These are phyloP conservation scores for Jackrogersella multiformis DNA, from an alignment of 495 filamentous ascomycete genomes.

Conservation along the genomic window DNA sequence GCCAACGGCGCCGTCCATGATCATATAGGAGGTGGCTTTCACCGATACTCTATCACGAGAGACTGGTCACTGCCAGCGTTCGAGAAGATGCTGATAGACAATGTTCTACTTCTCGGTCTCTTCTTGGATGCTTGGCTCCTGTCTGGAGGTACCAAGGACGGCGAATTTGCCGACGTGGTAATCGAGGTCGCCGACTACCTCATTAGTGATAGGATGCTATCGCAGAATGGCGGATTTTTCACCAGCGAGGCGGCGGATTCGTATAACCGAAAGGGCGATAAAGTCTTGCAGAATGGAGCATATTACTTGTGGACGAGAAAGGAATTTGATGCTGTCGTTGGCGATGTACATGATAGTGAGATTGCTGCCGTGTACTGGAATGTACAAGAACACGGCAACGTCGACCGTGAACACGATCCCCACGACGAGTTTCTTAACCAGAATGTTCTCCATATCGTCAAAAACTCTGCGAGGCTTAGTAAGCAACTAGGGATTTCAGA, in stretches of 20 bases:
- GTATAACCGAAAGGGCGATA: constrained; percentile 75
- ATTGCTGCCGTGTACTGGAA: constrained; percentile 88
- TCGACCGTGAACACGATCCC: constrained; percentile 82
- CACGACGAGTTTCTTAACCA: constrained; percentile 94
- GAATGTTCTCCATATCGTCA: constrained; percentile 62
- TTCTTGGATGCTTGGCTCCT: constrained; percentile 90
- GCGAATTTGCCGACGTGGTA: constrained; percentile 79
- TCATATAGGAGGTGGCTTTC: constrained; percentile 91
- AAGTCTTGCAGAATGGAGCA: constrained; percentile 89
- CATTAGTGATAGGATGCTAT: constrained; percentile 70
- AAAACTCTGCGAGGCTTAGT: constrained; percentile 71
- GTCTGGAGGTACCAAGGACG: constrained; percentile 61
- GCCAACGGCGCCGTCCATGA: constrained; percentile 88
- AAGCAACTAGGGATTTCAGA: constrained; percentile 80
- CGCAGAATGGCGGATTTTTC: constrained; percentile 78
- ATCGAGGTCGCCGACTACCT: constrained; percentile 88
- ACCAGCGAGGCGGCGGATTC: constrained; percentile 95
- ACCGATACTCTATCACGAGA: constrained; percentile 86
- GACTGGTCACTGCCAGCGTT: constrained; percentile 96
- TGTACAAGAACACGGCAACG: constrained; percentile 88
- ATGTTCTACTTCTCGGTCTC: constrained; percentile 84
- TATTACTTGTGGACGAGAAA: constrained; percentile 95
- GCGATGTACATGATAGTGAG: constrained; percentile 65
- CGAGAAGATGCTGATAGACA: constrained; percentile 98
- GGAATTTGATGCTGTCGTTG: constrained; percentile 83